phyloP scores from a whole-genome alignment of 208 protist species.

The Crithidia mellificae region DNA sequence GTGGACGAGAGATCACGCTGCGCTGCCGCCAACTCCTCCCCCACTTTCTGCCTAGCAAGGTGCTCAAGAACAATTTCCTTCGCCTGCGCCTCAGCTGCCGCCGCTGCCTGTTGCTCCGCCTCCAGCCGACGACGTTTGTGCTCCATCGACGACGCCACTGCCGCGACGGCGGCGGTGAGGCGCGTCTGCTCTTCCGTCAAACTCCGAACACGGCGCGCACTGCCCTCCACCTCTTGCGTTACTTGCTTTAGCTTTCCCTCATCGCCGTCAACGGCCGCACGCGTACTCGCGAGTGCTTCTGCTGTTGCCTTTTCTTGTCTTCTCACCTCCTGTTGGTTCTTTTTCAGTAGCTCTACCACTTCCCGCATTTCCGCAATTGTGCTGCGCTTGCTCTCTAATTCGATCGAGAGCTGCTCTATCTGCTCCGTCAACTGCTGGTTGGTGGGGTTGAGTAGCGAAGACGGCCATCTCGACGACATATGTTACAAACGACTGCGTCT shows the following conservation, averaged over 20 bases:
- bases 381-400: slow-evolving; percentile 38
- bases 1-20: slow-evolving; percentile 37
- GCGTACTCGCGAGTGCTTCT: slow-evolving; percentile 19
- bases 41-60: slow-evolving; percentile 36
- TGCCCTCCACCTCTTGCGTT: slow-evolving; percentile 27
- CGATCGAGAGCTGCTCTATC: slow-evolving; percentile 33
- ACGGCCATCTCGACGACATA: slow-evolving; percentile 60
- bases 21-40: slow-evolving; percentile 45
- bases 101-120: slow-evolving; percentile 27
- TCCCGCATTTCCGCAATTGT: slow-evolving; percentile 46
- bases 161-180: slow-evolving; percentile 12
- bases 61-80: slow-evolving; percentile 40
- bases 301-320: slow-evolving; percentile 26
- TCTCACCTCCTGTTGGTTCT: slow-evolving; percentile 38
- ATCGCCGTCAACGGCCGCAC: slow-evolving; percentile 10
- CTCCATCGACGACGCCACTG: slow-evolving; percentile 16
- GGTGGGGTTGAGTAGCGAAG: slow-evolving; percentile 57
- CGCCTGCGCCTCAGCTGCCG: slow-evolving; percentile 36
- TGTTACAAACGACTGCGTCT: background rate
- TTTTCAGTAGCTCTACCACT: slow-evolving; percentile 38
- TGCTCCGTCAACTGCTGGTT: slow-evolving; percentile 61
- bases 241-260: slow-evolving; percentile 31
- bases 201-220: slow-evolving; percentile 10
- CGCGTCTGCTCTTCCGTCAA: slow-evolving; percentile 25
- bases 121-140: slow-evolving; percentile 23